phyloP scores from a whole-genome alignment of 2,329 filamentous ascomycete genomes.

The Epichloe gansuensis region DNA sequence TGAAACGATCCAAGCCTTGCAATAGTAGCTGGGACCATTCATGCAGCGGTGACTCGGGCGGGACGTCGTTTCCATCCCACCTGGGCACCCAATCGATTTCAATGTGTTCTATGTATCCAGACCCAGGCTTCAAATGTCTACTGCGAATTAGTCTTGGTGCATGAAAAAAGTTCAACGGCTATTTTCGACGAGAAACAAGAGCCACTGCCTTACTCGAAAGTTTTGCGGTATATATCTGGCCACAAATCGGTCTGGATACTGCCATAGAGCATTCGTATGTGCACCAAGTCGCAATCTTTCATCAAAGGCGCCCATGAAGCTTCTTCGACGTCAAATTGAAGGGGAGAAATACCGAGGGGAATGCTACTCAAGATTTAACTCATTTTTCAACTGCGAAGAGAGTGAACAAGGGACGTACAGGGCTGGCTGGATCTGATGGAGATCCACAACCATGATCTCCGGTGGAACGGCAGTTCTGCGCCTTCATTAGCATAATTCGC shows the following conservation, averaged over 20 bases:
- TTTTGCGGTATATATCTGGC: constrained; percentile 58
- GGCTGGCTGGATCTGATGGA: constrained; percentile 27
- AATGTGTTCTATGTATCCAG: constrained; percentile 70
- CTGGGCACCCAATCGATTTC: constrained; percentile 76
- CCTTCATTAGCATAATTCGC: neutral
- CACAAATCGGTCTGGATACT: constrained; percentile 57
- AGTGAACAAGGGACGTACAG: constrained; percentile 15
- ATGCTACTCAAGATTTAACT: constrained; percentile 39
- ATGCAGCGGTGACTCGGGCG: constrained; percentile 41
- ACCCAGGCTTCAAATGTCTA: constrained; percentile 64
- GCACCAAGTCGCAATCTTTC: constrained; percentile 64
- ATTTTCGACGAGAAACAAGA: neutral
- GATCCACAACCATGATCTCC: constrained; percentile 25
- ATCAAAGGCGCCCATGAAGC: constrained; percentile 41
- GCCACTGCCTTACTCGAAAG: constrained; percentile 44
- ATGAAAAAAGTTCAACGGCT: neutral
- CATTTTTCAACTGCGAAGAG: neutral
- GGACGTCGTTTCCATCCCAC: constrained; percentile 53
- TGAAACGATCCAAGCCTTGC: constrained; percentile 51
- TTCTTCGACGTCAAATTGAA: constrained; percentile 64
- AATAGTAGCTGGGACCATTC: constrained; percentile 60
- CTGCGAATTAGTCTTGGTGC: neutral
- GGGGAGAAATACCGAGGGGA: constrained; percentile 41
- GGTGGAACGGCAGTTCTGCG: neutral
- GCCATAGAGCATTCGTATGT: constrained; percentile 67